These are phyloP conservation scores for Oleoguttula mirabilis DNA, from an alignment of 495 filamentous ascomycete species.

Conservation along the genomic window DNA sequence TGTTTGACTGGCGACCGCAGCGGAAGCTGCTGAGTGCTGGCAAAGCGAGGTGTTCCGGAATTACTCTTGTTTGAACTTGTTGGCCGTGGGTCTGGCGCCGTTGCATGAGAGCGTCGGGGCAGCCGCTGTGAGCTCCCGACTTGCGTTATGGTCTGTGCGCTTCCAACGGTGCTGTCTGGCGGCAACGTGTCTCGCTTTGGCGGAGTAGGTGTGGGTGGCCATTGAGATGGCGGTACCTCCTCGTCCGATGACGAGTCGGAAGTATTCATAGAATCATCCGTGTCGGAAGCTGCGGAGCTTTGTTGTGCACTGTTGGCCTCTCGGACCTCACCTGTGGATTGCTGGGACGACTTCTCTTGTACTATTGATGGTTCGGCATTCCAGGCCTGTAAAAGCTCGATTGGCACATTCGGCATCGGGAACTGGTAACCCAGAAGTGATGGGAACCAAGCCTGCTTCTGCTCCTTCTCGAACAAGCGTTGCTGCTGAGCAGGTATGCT, in stretches of 20 bases:
- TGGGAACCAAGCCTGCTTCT: constrained; percentile 28
- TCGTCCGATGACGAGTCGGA: neutral
- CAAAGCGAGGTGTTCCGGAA: no score
- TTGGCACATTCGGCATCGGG: constrained; percentile 15
- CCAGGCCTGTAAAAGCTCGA: constrained; percentile 11
- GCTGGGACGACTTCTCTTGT: neutral
- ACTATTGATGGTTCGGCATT: neutral
- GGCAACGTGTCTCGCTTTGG: constrained; percentile 1
- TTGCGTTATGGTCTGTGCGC: no score
- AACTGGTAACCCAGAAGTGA: constrained; percentile 14
- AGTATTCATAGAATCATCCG: no score
- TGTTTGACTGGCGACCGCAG: no score
- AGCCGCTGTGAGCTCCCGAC: no score
- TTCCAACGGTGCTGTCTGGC: constrained; percentile 14
- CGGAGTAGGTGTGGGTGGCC: constrained; percentile 1
- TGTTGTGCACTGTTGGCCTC: no score
- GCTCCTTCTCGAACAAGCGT: constrained; percentile 46
- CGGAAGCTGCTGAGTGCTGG: no score
- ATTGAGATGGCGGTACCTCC: constrained; percentile 1
- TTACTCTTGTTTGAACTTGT: no score
- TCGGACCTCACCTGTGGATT: no score
- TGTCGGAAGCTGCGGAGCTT: no score
- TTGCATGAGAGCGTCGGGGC: no score
- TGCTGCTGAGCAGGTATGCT: constrained; percentile 50
- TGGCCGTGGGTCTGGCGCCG: no score